Evolutionary conservation across 352 stramenopile species (phyloP).

Genomic region (Nothophytophthora sp.): DNA sequence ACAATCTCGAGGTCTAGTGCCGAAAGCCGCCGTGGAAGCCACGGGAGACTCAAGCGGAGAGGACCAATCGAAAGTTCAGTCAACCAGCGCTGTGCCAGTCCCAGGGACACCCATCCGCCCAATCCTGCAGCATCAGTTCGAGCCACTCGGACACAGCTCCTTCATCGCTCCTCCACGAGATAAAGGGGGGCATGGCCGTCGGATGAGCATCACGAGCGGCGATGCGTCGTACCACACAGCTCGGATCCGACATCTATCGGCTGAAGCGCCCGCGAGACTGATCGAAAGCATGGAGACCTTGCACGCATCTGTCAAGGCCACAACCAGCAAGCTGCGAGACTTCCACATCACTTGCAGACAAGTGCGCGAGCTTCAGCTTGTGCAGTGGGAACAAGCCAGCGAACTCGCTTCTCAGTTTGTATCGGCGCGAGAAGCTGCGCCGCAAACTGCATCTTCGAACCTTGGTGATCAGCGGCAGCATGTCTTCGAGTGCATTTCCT

Average conservation of each 20-base stretch:
- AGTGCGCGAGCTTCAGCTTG: constrained; percentile 31
- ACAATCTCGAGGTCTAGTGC: constrained; percentile 26
- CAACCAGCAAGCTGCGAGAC: constrained; percentile 27
- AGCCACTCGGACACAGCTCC: constrained; percentile 34
- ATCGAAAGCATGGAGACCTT: constrained; percentile 35
- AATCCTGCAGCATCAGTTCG: constrained; percentile 46
- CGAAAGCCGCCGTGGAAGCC: constrained; percentile 4
- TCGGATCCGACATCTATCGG: constrained; percentile 36
- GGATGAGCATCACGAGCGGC: constrained; percentile 7
- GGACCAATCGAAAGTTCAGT: background rate
- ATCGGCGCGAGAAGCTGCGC: background rate
- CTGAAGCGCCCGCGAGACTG: constrained; percentile 27
- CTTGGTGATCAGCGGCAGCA: constrained; percentile 42
- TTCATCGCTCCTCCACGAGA: constrained; percentile 29
- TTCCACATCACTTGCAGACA: constrained; percentile 34
- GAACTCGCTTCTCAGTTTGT: constrained; percentile 50
- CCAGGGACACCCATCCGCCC: constrained; percentile 23
- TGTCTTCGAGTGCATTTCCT: constrained; percentile 60
- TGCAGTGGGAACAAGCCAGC: constrained; percentile 56
- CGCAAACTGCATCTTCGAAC: background rate
- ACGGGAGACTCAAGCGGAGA: constrained; percentile 6
- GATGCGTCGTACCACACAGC: constrained; percentile 46
- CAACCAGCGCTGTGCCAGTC: background rate
- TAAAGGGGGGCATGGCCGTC: constrained; percentile 16
- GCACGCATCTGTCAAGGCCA: constrained; percentile 31